A percentile compares a stretch with the other conserved stretches of the same genome.
Conservation (phyloP, 164 flowering plant species). For the Aristolochia californica region DNA sequence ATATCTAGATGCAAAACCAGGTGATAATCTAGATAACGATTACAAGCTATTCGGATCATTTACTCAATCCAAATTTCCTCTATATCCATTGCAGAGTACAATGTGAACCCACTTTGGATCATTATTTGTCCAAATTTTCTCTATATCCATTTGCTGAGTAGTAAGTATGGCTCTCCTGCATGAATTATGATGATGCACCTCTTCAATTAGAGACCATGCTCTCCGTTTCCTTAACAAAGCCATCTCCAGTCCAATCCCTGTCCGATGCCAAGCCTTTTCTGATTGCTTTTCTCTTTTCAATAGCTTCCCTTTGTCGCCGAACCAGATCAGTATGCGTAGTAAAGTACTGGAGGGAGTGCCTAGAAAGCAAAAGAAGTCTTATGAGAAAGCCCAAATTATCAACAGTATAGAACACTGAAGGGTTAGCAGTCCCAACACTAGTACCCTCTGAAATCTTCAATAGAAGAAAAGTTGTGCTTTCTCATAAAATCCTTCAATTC, state of each 20-base stretch:
- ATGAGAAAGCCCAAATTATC: background rate
- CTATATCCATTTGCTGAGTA: too few relatives aligned
- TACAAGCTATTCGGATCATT: too few relatives aligned
- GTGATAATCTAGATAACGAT: too few relatives aligned
- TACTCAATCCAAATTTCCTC: too few relatives aligned
- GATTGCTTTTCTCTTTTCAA: constrained; percentile 60
- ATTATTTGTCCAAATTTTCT: too few relatives aligned
- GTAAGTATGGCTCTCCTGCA: too few relatives aligned
- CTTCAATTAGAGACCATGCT: constrained; percentile 92
- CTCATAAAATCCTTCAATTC: constrained; percentile 94
- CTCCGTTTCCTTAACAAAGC: constrained; percentile 81
- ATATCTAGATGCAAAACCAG: too few relatives aligned
- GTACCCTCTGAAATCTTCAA: constrained; percentile 96
- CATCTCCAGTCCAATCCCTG: constrained; percentile 97
- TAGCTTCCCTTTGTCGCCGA: constrained; percentile 68
- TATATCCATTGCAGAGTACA: too few relatives aligned
- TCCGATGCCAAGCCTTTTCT: constrained; percentile 83
- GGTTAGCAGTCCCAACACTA: background rate
- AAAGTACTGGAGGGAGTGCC: constrained; percentile 72
- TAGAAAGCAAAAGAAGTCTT: constrained; percentile 14
- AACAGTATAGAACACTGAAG: background rate
- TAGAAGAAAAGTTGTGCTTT: constrained; percentile 69
- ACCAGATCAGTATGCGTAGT: constrained; percentile 92
- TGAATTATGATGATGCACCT: too few relatives aligned
- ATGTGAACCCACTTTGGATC: too few relatives aligned